Evolutionary conservation across 2,329 filamentous ascomycete genomes (phyloP), one percentile per base, ranked within the genome.

Genomic region (Trichoderma koningii): DNA sequence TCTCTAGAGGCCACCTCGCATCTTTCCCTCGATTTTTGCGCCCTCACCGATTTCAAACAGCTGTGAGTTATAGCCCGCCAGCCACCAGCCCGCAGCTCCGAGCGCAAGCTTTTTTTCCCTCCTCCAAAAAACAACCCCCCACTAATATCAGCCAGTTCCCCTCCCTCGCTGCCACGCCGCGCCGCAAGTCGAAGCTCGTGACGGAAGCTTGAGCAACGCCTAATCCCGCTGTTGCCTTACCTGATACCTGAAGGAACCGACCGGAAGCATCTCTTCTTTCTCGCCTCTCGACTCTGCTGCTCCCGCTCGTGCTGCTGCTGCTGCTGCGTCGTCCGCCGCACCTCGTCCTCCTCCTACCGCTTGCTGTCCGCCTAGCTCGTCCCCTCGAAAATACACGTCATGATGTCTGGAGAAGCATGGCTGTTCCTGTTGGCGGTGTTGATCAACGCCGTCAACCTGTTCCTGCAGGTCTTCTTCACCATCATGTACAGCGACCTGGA

Each of bases 401-500:
- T 78, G 71, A 97, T 97, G 93, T 97, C 93, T 75, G 93, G 93
- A 80, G 93, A 97, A 87, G 93, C 93, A 79, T 97, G 95, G 95
- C 85, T 99, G 78, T 99, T 96, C 84, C 89, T 99, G 74, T 86
- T 99, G 81, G 89, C 94, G 81, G 96, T 99, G 80, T 87, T 99
- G 78, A 96, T 99, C 85, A 99, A 99, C 84, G 95, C 95, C 83
- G 93, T 99, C 87, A 99, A 99, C 85, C 87, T 99, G 76, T 99
- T 99, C 81, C 86, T 99, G 66, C 96, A 99, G 83, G 95, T 99
- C 74, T 99, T 99, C 87, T 99, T 99, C 84, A 99, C 95, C 66
- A 99, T 99, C 77, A 99, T 99, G 96, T 99, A 98, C 83, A 97
- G 92, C 80, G 95, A 99, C 85, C 82, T 99, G 75, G 95, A 99